phyloP scores from a whole-genome alignment of 139 green algal genomes.

The Volvox africanus region DNA sequence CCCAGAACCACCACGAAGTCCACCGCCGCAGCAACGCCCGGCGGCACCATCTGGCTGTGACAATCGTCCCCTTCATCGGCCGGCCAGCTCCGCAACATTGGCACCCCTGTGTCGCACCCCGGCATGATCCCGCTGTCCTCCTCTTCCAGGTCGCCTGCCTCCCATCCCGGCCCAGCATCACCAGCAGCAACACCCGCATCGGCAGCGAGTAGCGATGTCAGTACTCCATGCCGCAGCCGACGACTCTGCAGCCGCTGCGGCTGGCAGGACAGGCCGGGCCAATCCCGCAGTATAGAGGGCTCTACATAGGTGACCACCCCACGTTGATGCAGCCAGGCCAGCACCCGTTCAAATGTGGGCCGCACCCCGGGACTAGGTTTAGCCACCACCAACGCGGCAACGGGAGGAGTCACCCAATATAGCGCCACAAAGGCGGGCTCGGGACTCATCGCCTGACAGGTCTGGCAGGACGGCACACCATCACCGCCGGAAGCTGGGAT shows the following conservation, averaged over 20 bases:
- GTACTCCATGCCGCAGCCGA: no score
- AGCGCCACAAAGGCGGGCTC: slow-evolving; percentile 52
- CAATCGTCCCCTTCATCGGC: slow-evolving; percentile 8
- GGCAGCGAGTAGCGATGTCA: no score
- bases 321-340: slow-evolving; percentile 38
- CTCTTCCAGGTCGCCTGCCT: neutral
- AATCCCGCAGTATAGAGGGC: slow-evolving; percentile 15
- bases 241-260: neutral
- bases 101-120: neutral
- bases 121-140: neutral
- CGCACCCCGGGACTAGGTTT: slow-evolving; percentile 50
- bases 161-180: neutral
- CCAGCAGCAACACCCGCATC: no score
- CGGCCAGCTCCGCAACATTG: slow-evolving; percentile 27
- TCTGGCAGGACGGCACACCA: slow-evolving; percentile 19
- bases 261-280: neutral
- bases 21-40: slow-evolving; percentile 67
- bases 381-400: slow-evolving; percentile 51
- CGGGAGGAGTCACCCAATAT: slow-evolving; percentile 48
- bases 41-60: slow-evolving; percentile 49
- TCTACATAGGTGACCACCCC: slow-evolving; percentile 37
- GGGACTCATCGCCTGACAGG: slow-evolving; percentile 6
- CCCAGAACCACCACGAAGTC: slow-evolving; percentile 91
- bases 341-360: slow-evolving; percentile 1
- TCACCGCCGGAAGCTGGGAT: neutral